phyloP scores from a whole-genome alignment of 2,329 filamentous ascomycete species.

The Ampelomyces quisqualis region DNA sequence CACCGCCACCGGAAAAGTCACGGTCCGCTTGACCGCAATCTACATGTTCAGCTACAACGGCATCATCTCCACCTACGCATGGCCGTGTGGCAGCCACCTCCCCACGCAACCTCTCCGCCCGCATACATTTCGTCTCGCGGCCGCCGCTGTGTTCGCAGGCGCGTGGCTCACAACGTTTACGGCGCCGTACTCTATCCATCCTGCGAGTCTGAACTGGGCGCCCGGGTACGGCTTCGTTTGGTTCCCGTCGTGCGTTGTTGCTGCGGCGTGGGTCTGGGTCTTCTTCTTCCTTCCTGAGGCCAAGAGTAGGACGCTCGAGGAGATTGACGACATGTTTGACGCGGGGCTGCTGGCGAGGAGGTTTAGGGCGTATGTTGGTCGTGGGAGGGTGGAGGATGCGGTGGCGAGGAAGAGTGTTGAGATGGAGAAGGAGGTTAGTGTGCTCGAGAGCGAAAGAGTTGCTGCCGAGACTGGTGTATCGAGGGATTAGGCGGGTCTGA shows the following conservation, averaged over 20 bases:
- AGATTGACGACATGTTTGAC: slow-evolving; percentile 58
- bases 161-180: slow-evolving; percentile 61
- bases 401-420: slow-evolving; percentile 26
- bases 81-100: slow-evolving; percentile 59
- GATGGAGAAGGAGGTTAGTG: slow-evolving; percentile 25
- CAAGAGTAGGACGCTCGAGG: slow-evolving; percentile 55
- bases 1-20: slow-evolving; percentile 47
- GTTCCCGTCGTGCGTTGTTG: slow-evolving; percentile 43
- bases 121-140: slow-evolving; percentile 58
- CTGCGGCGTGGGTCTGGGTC: slow-evolving; percentile 37
- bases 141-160: slow-evolving; percentile 55
- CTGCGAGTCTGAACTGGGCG: slow-evolving; percentile 56
- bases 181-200: slow-evolving; percentile 62
- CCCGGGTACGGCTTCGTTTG: slow-evolving; percentile 61
- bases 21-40: slow-evolving; percentile 56
- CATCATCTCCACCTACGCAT: slow-evolving; percentile 58
- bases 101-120: slow-evolving; percentile 58
- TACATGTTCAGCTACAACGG: slow-evolving; percentile 59
- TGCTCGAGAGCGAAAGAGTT: slow-evolving; percentile 31
- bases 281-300: slow-evolving; percentile 56
- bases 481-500: slow-evolving; percentile 17
- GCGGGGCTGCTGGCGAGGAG: slow-evolving; percentile 46
- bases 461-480: slow-evolving; percentile 25
- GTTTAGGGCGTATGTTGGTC: slow-evolving; percentile 46
- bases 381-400: slow-evolving; percentile 18